Conservation (phyloP, 805 yeast species). For the Nakazawaea holstii region DNA sequence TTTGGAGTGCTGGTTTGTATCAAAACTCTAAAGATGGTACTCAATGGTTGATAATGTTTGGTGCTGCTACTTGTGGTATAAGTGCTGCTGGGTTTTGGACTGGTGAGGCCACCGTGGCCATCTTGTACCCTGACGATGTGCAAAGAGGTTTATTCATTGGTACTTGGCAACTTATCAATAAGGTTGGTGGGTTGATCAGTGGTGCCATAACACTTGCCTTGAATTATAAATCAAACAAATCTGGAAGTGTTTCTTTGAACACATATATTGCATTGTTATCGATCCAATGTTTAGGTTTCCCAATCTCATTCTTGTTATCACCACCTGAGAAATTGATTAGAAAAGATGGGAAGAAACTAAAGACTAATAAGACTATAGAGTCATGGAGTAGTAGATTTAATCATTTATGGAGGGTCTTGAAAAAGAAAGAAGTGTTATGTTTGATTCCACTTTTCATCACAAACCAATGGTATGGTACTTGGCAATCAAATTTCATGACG, state of each 20-base stretch:
- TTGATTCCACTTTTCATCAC: not conserved
- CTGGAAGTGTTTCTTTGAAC: slow-evolving; percentile 19
- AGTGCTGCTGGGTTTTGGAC: slow-evolving; percentile 23
- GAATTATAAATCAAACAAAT: slow-evolving; percentile 12
- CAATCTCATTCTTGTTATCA: slow-evolving; percentile 16
- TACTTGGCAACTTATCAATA: slow-evolving; percentile 21
- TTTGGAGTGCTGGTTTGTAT: slow-evolving; percentile 23
- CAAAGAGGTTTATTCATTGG: slow-evolving; percentile 22
- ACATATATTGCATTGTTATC: slow-evolving; percentile 21
- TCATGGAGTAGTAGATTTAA: not conserved
- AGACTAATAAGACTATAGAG: slow-evolving; percentile 13
- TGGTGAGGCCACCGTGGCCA: slow-evolving; percentile 23
- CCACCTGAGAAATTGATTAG: slow-evolving; percentile 20
- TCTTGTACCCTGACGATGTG: slow-evolving; percentile 18
- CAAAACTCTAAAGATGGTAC: slow-evolving; percentile 21
- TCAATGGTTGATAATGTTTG: slow-evolving; percentile 20
- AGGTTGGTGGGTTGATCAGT: slow-evolving; percentile 21
- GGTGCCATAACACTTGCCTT: slow-evolving; percentile 19
- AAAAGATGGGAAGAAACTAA: not conserved
- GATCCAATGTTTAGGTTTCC: slow-evolving; percentile 22
- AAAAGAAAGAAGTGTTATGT: not conserved
- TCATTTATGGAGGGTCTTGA: not conserved
- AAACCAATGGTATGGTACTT: not conserved
- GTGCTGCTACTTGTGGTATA: slow-evolving; percentile 21
- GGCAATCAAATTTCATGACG: not conserved